phyloP scores from a whole-genome alignment of 2,329 filamentous ascomycete species.

The Plenodomus lindquistii region DNA sequence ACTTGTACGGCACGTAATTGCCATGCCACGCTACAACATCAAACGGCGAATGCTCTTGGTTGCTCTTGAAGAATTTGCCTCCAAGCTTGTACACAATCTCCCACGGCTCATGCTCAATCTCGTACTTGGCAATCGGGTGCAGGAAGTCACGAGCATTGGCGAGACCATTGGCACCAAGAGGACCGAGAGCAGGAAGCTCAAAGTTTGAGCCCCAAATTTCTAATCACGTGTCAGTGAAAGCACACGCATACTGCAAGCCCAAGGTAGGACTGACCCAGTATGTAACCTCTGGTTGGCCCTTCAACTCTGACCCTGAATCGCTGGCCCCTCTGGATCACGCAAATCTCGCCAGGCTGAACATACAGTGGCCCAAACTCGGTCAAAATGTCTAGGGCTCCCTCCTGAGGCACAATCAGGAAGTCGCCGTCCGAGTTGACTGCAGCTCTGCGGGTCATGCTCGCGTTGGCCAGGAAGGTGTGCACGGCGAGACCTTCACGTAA shows the following conservation, averaged over 20 bases:
- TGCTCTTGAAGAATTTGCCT: conserved; percentile 67
- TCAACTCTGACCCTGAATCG: conserved; percentile 72
- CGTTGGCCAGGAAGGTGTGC: conserved; percentile 41
- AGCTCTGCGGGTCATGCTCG: conserved; percentile 42
- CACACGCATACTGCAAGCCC: neutral
- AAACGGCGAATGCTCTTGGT: conserved; percentile 72
- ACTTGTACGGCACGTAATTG: conserved; percentile 76
- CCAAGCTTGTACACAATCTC: conserved; percentile 59
- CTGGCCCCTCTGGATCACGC: conserved; percentile 73
- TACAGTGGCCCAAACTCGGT: conserved; percentile 76
- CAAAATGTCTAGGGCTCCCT: conserved; percentile 73
- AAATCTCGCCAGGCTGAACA: conserved; percentile 78
- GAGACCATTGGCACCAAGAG: conserved; percentile 46
- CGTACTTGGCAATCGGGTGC: conserved; percentile 69
- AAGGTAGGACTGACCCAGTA: conserved; percentile 53
- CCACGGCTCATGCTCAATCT: conserved; percentile 50
- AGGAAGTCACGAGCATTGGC: conserved; percentile 66
- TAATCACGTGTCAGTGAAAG: conserved; percentile 14
- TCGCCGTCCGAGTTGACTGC: conserved; percentile 71
- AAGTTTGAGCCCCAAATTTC: conserved; percentile 47
- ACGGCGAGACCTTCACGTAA: conserved; percentile 42
- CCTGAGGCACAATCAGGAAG: conserved; percentile 74
- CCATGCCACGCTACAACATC: conserved; percentile 83
- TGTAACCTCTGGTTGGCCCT: conserved; percentile 70
- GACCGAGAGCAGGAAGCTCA: conserved; percentile 45